These are phyloP conservation scores for Ottelia alismoides DNA, from an alignment of 106 monocot species.

Conservation along the genomic window DNA sequence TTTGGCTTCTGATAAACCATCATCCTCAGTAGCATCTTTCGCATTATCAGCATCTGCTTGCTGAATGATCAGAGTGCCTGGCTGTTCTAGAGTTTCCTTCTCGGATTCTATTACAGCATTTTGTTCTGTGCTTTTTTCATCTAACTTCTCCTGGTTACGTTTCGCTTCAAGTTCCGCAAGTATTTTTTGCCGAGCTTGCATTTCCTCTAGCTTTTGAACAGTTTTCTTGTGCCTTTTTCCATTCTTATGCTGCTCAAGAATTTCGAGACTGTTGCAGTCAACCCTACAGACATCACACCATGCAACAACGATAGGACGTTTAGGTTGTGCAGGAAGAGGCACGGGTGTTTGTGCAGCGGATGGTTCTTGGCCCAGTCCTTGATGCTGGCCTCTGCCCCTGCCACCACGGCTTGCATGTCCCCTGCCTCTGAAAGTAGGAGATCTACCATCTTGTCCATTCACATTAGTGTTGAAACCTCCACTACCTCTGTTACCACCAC, in stretches of 20 bases:
- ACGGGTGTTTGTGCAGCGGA: neutral
- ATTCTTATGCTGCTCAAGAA: constrained; percentile 73
- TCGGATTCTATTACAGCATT: constrained; percentile 4
- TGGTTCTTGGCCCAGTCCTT: constrained; percentile 3
- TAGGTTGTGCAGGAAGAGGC: neutral
- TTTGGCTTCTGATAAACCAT: neutral
- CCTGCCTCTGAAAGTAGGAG: constrained; percentile 10
- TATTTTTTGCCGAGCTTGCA: constrained; percentile 38
- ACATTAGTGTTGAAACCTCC: neutral
- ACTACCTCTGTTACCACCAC: constrained; percentile 9
- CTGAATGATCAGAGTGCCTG: no score
- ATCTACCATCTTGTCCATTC: constrained; percentile 6
- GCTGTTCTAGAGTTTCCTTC: constrained; percentile 1
- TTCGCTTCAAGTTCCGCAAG: constrained; percentile 23
- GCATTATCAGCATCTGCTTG: constrained; percentile 8
- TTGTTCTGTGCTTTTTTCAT: no score
- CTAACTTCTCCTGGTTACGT: no score
- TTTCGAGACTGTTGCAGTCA: constrained; percentile 60
- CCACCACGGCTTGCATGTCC: constrained; percentile 11
- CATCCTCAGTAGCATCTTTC: neutral
- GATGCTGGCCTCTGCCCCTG: constrained; percentile 20
- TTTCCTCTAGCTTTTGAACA: constrained; percentile 32
- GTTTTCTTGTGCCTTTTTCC: constrained; percentile 67
- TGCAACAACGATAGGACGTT: constrained; percentile 15
- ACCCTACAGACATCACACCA: constrained; percentile 82